These are phyloP conservation scores for Citrus mangshanensis DNA, from an alignment of 345 rosid genomes.

Conservation along the genomic window DNA sequence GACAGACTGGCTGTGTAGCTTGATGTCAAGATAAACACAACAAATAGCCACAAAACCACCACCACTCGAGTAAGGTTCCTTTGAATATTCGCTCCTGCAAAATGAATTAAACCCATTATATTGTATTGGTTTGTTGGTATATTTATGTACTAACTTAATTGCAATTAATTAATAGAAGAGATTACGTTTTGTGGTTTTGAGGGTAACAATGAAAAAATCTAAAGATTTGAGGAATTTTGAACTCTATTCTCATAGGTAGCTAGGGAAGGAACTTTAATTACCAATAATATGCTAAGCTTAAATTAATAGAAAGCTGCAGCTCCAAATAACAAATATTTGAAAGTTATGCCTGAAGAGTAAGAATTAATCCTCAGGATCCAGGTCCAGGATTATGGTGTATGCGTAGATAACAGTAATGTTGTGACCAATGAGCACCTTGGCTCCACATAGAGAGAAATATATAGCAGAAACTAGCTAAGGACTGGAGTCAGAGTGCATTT, in stretches of 20 bases:
- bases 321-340: no score
- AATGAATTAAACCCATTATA: neutral
- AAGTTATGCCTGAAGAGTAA: no score
- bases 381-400: no score
- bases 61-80: conserved; percentile 33
- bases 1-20: conserved; percentile 50
- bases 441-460: neutral
- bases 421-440: neutral
- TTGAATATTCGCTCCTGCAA: conserved; percentile 32
- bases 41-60: conserved; percentile 42
- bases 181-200: no score
- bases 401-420: neutral
- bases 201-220: no score
- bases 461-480: neutral
- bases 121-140: neutral
- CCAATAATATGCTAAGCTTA: no score
- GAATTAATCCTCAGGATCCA: no score
- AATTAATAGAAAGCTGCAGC: no score
- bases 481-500: neutral
- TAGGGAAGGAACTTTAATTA: no score
- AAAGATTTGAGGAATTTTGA: no score
- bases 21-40: conserved; percentile 40
- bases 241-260: no score
- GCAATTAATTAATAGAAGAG: neutral
- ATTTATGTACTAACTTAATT: neutral